These are phyloP conservation scores for Kalmanozyma brasiliensis DNA, from an alignment of 1,284 basidiomycete genomes.

Conservation along the genomic window DNA sequence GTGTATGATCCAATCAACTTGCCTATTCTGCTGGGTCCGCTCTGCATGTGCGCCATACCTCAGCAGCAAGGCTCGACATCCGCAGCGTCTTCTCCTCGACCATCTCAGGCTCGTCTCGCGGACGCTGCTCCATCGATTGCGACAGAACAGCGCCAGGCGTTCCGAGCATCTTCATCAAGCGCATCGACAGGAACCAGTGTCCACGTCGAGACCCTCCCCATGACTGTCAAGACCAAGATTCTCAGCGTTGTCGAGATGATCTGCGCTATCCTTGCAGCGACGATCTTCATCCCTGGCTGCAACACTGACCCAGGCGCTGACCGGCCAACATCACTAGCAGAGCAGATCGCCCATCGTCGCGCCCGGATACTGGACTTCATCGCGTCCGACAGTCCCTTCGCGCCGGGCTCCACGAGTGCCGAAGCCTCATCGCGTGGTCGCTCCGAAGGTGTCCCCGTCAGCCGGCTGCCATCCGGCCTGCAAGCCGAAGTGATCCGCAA, in stretches of 20 bases:
- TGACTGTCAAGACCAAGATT: constrained; percentile 42
- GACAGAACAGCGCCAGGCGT: neutral
- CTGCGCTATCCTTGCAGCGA: constrained; percentile 50
- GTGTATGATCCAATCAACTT: constrained; percentile 39
- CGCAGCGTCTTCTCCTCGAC: constrained; percentile 2
- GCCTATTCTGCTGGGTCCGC: constrained; percentile 42
- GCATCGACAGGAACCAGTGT: neutral
- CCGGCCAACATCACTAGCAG: constrained; percentile 9
- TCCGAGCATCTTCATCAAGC: neutral
- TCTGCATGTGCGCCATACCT: constrained; percentile 47
- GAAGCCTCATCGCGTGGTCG: constrained; percentile 17
- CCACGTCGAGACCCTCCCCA: constrained; percentile 37
- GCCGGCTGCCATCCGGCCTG: constrained; percentile 6
- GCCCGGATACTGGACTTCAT: constrained; percentile 34
- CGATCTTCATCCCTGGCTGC: constrained; percentile 48
- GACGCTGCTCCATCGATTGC: neutral
- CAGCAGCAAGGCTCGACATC: constrained; percentile 15
- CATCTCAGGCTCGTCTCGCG: constrained; percentile 1
- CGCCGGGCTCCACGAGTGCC: neutral
- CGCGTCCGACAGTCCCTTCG: constrained; percentile 31
- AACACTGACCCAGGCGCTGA: neutral
- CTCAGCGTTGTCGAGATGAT: constrained; percentile 59
- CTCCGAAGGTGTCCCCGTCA: constrained; percentile 5
- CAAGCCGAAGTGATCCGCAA: constrained; percentile 48
- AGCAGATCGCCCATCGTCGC: constrained; percentile 41